Evolutionary conservation across 164 flowering plant genomes (phyloP), one percentile per base, ranked within the genome.

Genomic region (Kingdonia uniflora): DNA sequence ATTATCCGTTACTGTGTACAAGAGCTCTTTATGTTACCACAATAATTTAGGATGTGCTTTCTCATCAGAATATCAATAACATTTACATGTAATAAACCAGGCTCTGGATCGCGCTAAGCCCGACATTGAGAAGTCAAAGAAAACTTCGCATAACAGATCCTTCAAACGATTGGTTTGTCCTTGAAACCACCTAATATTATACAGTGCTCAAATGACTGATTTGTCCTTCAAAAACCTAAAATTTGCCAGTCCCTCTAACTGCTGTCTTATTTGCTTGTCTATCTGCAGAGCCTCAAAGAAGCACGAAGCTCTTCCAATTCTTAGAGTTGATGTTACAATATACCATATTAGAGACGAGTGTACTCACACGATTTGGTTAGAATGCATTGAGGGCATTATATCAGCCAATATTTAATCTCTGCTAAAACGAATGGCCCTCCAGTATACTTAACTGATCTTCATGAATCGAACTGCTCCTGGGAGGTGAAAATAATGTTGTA

Each of bases 61-160:
- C 35, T 29, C 35, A 29, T 29, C 6, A 29, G 35, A 11, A 8
- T 39, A 24, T 22, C 37, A 53, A 14, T 60, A 37, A 53, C 58
- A 17, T 41, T 11, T 11, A 51, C 49, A 20, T 19, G 17, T 23
- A 1, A 15, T 51, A 15, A 12, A 38, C 42, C 64, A 71, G 74
- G 71, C 71, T 45, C 62, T 71, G 52, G 74, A 71, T 51, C 65
- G 71, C 17, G 71, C 74, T 15, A 71, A 71, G 45, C 64, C 68
- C 26, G 74, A 71, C 11, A 6, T 33, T 19, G 68, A 67, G 56
- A 64, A 64, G 35, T 42, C 68, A 24, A 67, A 60, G 59, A 70
- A 64, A 29, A 60, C 54, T 7, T 25, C 46, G 5, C 60, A 49
- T 13, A 43, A 33, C 24, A 60, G 52, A 22, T 60, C 74, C 47